Conservation (phyloP, 305 asterid genomes). For the Fraxinus albicans region DNA sequence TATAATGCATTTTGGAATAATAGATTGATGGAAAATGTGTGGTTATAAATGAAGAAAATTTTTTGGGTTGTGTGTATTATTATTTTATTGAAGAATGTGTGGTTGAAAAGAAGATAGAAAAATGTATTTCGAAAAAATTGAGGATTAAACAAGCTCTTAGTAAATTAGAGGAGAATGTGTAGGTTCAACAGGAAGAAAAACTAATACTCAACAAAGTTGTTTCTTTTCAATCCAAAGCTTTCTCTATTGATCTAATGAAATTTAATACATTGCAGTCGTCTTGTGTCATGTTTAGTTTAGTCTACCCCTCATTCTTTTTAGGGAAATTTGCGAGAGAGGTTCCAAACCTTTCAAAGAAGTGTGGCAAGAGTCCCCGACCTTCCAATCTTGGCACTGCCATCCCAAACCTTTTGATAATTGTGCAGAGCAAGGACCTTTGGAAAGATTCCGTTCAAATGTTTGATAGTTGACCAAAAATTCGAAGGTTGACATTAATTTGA, state of each 20-base stretch:
- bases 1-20: too few relatives aligned
- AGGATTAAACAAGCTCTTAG: not conserved
- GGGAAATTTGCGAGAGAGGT: not conserved
- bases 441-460: not conserved
- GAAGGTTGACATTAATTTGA: not conserved
- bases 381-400: not conserved
- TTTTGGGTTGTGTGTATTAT: too few relatives aligned
- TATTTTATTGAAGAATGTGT: too few relatives aligned
- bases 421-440: not conserved
- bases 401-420: not conserved
- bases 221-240: not conserved
- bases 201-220: not conserved
- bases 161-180: not conserved
- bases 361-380: not conserved
- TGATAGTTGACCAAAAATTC: not conserved
- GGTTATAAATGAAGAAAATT: too few relatives aligned
- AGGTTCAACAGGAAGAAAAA: not conserved
- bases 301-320: not conserved
- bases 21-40: too few relatives aligned
- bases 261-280: not conserved
- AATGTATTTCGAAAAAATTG: too few relatives aligned
- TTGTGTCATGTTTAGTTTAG: not conserved
- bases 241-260: not conserved
- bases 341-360: not conserved
- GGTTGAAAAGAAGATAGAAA: too few relatives aligned